These are phyloP conservation scores for Exophiala sideris DNA, from an alignment of 2,329 filamentous ascomycete genomes.

Conservation along the genomic window DNA sequence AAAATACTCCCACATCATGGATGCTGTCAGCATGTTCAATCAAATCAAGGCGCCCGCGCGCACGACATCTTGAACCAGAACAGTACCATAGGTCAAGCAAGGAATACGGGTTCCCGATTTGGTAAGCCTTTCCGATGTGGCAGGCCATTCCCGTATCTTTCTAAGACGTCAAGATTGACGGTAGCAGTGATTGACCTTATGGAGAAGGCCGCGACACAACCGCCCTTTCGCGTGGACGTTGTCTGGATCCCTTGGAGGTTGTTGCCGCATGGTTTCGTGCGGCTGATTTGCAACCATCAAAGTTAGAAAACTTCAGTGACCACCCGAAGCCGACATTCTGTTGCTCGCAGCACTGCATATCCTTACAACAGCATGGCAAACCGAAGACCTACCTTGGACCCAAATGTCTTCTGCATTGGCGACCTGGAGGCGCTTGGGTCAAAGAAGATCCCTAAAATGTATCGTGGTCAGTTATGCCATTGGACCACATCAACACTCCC, in stretches of 20 bases:
- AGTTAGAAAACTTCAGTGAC: background rate
- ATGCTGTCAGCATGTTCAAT: background rate
- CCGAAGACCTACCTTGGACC: conserved; percentile 31
- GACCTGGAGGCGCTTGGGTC: conserved; percentile 11
- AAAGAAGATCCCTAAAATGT: conserved; percentile 5
- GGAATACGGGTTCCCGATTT: background rate
- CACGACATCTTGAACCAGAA: background rate
- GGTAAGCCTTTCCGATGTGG: background rate
- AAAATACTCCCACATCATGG: background rate
- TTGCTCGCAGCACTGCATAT: background rate
- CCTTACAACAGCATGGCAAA: conserved; percentile 33
- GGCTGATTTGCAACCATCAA: background rate
- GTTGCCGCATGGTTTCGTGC: background rate
- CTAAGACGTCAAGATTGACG: background rate
- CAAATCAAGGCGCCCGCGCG: background rate
- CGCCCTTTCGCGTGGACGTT: background rate
- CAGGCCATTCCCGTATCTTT: background rate
- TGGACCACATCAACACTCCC: background rate
- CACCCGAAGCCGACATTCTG: background rate
- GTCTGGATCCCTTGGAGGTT: background rate
- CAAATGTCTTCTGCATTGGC: conserved; percentile 26
- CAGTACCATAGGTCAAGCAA: background rate
- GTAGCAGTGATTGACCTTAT: background rate
- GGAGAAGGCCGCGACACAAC: background rate
- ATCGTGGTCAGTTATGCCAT: conserved; percentile 6